Conservation (phyloP, 192 early-diverging fungal species). For the Podochytrium sp. region DNA sequence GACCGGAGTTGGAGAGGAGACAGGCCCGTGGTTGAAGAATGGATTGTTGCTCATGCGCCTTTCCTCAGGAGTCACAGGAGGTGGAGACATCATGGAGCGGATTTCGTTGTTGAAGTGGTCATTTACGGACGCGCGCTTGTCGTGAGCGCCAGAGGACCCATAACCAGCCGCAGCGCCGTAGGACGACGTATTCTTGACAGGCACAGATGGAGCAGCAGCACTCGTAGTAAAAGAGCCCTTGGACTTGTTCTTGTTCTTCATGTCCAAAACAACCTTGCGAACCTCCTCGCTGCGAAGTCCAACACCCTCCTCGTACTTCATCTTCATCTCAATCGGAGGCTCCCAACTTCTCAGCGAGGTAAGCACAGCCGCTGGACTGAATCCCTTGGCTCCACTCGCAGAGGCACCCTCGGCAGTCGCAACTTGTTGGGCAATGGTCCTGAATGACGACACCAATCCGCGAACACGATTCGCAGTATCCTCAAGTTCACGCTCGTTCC, state of each 20-base stretch:
- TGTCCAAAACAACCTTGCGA: constrained; percentile 40
- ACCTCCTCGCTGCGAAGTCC: constrained; percentile 47
- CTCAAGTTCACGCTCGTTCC: constrained; percentile 44
- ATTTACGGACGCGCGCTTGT: neutral
- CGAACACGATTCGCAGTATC: constrained; percentile 37
- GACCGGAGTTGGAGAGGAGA: neutral
- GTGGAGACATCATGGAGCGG: neutral
- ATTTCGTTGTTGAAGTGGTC: neutral
- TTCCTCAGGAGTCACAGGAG: neutral
- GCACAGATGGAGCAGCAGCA: neutral
- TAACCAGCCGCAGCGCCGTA: neutral
- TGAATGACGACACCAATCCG: constrained; percentile 25
- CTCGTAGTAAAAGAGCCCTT: constrained; percentile 8
- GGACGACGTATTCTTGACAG: neutral
- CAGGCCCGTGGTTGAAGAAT: neutral
- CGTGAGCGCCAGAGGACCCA: neutral
- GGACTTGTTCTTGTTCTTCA: constrained; percentile 28
- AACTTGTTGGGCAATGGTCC: constrained; percentile 12
- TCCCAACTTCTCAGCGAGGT: constrained; percentile 41
- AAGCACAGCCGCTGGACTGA: constrained; percentile 25
- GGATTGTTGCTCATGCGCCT: neutral
- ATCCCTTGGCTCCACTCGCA: constrained; percentile 17
- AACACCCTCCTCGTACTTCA: constrained; percentile 55
- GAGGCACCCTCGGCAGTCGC: neutral
- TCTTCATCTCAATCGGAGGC: constrained; percentile 43